Percentiles rank a stretch among this genome's conserved stretches.
These are phyloP conservation scores for Calonectria pauciramosa DNA, from an alignment of 2,329 filamentous ascomycete genomes.

Conservation along the genomic window DNA sequence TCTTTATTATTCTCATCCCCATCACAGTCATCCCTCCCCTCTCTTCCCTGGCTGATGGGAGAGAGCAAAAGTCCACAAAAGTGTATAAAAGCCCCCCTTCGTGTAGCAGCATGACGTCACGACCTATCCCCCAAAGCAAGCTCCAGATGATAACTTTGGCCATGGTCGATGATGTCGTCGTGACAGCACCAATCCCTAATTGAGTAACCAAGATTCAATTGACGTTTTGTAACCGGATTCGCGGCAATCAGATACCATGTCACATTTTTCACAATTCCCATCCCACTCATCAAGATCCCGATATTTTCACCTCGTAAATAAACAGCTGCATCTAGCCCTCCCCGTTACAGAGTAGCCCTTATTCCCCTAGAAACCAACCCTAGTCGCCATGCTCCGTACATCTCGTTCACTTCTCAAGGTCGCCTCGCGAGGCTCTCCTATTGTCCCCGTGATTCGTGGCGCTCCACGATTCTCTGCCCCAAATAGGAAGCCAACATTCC, in stretches of 20 bases:
- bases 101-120: slow-evolving; percentile 44
- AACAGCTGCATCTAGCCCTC: not conserved
- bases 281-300: not conserved
- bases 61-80: slow-evolving; percentile 1
- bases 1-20: not conserved
- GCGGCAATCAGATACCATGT: not conserved
- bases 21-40: not conserved
- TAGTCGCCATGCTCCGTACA: slow-evolving; percentile 48
- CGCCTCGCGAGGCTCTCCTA: slow-evolving; percentile 33
- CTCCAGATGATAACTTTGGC: slow-evolving; percentile 21
- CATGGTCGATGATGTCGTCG: slow-evolving; percentile 40
- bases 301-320: not conserved
- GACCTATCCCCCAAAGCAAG: slow-evolving; percentile 27
- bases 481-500: slow-evolving; percentile 27
- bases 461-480: slow-evolving; percentile 26
- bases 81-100: not conserved
- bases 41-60: not conserved
- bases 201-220: slow-evolving; percentile 13
- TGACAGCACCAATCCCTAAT: slow-evolving; percentile 32
- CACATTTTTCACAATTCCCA: not conserved
- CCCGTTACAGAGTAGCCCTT: not conserved
- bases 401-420: slow-evolving; percentile 43
- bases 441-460: slow-evolving; percentile 11
- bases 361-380: not conserved
- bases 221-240: slow-evolving; percentile 14